Percentiles rank a stretch among this genome's conserved stretches.
These are phyloP conservation scores for Rhodotorula sp. DNA, from an alignment of 1,284 basidiomycete genomes.

Conservation along the genomic window DNA sequence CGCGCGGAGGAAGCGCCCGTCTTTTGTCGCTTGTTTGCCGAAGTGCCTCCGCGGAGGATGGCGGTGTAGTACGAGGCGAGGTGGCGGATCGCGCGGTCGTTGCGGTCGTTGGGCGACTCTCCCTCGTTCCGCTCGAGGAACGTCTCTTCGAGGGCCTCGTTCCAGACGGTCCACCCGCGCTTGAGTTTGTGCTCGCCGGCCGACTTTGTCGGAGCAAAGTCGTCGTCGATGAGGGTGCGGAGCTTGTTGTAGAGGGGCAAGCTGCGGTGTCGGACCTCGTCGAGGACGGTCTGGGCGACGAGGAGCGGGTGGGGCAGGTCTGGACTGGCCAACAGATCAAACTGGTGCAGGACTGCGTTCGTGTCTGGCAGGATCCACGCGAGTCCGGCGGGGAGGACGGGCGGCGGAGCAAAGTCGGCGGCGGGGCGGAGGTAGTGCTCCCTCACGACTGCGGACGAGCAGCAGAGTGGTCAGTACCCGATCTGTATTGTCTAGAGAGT, in stretches of 20 bases:
- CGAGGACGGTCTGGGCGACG: constrained; percentile 89
- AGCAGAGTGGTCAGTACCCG: not conserved
- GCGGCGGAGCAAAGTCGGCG: constrained; percentile 80
- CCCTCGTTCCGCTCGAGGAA: constrained; percentile 62
- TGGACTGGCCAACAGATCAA: constrained; percentile 81
- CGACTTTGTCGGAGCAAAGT: constrained; percentile 7
- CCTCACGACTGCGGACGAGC: constrained; percentile 64
- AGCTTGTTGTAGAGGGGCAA: constrained; percentile 89
- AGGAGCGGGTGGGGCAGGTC: constrained; percentile 62
- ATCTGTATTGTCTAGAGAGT: not conserved
- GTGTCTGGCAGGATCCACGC: constrained; percentile 93
- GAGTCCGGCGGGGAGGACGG: constrained; percentile 49
- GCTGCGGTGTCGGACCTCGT: constrained; percentile 93
- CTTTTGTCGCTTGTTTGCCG: constrained; percentile 40
- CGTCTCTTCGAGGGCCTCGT: constrained; percentile 57
- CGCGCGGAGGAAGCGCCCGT: not conserved
- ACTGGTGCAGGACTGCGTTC: constrained; percentile 90
- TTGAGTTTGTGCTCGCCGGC: constrained; percentile 19
- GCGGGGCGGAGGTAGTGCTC: constrained; percentile 93
- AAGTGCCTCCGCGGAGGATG: constrained; percentile 58
- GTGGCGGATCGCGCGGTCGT: constrained; percentile 85
- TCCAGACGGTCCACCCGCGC: constrained; percentile 38
- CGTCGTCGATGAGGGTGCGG: constrained; percentile 72
- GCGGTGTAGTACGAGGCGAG: constrained; percentile 78
- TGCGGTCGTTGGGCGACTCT: constrained; percentile 85